These are phyloP conservation scores for Gnomoniopsis smithogilvyi DNA, from an alignment of 2,329 filamentous ascomycete genomes.

Conservation along the genomic window DNA sequence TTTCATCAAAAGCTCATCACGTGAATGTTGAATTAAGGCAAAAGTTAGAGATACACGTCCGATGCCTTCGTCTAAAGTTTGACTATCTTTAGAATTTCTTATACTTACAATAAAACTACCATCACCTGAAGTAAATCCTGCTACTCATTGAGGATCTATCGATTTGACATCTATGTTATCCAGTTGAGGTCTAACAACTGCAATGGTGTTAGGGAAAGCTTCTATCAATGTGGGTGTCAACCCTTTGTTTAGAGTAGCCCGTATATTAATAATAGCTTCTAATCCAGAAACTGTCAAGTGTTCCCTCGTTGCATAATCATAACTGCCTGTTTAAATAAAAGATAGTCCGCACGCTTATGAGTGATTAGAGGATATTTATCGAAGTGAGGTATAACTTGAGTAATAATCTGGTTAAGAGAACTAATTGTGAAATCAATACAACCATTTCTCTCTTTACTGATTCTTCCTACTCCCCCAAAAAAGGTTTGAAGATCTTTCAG, in stretches of 20 bases:
- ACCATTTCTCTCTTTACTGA: neutral
- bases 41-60: neutral
- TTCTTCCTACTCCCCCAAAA: neutral
- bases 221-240: neutral
- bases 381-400: neutral
- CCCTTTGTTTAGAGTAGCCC: neutral
- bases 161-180: neutral
- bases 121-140: conserved; percentile 3
- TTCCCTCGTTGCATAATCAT: neutral
- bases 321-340: conserved; percentile 19
- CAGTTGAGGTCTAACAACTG: neutral
- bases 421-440: neutral
- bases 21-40: conserved; percentile 1
- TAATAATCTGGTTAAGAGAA: neutral
- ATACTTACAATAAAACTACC: conserved; percentile 1
- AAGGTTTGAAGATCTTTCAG: neutral
- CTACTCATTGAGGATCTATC: conserved; percentile 3
- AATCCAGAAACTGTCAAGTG: neutral
- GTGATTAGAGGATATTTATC: conserved; percentile 21
- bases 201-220: neutral
- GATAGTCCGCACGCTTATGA: conserved; percentile 18
- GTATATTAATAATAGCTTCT: neutral
- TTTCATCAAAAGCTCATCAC: conserved; percentile 2
- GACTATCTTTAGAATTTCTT: neutral
- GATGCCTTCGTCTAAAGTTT: neutral